Evolutionary conservation across 768 basidiomycete species (phyloP), one percentile per base, ranked within the genome.

Genomic region (Mycena galericulata): DNA sequence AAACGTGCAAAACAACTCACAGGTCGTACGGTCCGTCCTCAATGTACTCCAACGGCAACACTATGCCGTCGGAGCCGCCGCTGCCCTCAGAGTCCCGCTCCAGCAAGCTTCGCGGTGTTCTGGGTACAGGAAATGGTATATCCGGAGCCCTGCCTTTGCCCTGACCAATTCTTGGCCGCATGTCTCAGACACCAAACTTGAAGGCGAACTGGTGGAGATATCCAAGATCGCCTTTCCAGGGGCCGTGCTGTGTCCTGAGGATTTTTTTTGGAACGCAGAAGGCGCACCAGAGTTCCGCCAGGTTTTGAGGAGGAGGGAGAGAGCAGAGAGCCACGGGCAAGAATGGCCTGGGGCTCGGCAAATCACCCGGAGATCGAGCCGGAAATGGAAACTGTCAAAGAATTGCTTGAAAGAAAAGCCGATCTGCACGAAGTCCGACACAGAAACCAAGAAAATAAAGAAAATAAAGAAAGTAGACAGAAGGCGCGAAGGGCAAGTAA

Each of bases 21-120:
- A 88, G 84, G 71, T 90, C 86, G 71, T 83, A 89, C 9, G 84
- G 77, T 18, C 86, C 86, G 41, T 80, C 84, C 2, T 84, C 85
- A n/a, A 88, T 80, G 76, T 90, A 78, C 60, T 88, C 77, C 68
- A 93, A 74, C 24, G 83, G 85, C 22, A 94, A 72, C 15, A 93
- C 84, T 29, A 90, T 79, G 6, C 92, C 92, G 29, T 79, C 84
- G 3, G 76, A 57, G 20, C 84, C 88, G 0, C 88, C 89, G 54
- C 72, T 40, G 22, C 88, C 88, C 60, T 83, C 79, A 15, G 46
- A 14, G 47, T 61, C 70, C 14, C 66, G 55, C 60, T 8, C n/a
- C 34, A 11, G 50, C 11, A 69, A 6, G 24, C 20, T 43, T 41
- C 57, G 24, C n/a, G 38, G 51, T 41, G 38, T 34, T 32, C 8